Percentiles rank a stretch among this genome's conserved stretches.
Conservation (phyloP, 768 basidiomycete genomes). For the Cytidiella melzeri region DNA sequence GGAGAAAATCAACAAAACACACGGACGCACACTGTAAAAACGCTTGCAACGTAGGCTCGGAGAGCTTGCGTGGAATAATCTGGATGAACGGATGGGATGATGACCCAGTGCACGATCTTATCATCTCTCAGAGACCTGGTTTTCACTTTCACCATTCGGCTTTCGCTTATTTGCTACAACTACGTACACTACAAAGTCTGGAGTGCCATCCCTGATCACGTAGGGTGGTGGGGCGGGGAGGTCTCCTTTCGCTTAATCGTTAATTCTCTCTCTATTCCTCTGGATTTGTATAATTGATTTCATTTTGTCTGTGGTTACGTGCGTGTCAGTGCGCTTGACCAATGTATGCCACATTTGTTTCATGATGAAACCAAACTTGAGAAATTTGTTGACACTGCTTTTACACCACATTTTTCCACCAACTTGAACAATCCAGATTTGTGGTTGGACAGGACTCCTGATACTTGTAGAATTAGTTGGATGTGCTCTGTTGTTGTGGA, state of each 20-base stretch:
- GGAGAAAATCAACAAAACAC: background rate
- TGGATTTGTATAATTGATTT: constrained; percentile 6
- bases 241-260: background rate
- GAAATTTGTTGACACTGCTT: no score
- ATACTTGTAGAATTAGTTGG: no score
- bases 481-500: no score
- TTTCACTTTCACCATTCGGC: background rate
- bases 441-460: no score
- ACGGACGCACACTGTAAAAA: background rate
- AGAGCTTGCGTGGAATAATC: no score
- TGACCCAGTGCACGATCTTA: background rate
- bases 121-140: background rate
- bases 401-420: no score
- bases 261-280: background rate
- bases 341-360: no score
- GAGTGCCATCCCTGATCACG: background rate
- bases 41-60: no score
- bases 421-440: no score
- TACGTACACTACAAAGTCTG: background rate
- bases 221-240: background rate
- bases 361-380: no score
- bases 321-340: constrained; percentile 2
- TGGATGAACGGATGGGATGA: background rate
- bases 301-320: constrained; percentile 6
- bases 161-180: background rate